Percentiles rank a stretch among this genome's conserved stretches.
phyloP scores from a whole-genome alignment of 495 filamentous ascomycete genomes.

The Penicillium alfredii region DNA sequence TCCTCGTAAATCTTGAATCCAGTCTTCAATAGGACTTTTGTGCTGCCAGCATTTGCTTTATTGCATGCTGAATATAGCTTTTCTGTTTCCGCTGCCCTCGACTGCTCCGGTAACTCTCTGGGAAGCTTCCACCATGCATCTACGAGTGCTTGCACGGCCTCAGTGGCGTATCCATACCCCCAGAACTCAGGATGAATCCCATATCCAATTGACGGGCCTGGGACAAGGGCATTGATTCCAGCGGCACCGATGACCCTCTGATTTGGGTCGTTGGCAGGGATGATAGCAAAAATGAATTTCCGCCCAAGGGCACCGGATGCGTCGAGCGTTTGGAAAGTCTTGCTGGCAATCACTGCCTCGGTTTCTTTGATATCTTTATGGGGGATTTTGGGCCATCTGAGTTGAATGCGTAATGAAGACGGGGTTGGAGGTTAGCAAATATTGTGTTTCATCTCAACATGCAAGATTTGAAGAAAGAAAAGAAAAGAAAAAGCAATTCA shows the following conservation, averaged over 20 bases:
- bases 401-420: too few species aligned
- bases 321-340: slow-evolving; percentile 21
- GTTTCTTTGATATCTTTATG: slow-evolving; percentile 17
- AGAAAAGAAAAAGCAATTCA: background rate
- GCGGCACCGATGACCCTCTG: slow-evolving; percentile 18
- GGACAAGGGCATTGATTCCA: slow-evolving; percentile 20
- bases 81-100: background rate
- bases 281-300: slow-evolving; percentile 19
- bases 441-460: background rate
- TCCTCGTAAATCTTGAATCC: slow-evolving; percentile 15
- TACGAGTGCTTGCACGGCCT: slow-evolving; percentile 17
- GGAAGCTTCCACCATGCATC: slow-evolving; percentile 23
- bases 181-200: slow-evolving; percentile 22
- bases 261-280: slow-evolving; percentile 9
- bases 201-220: slow-evolving; percentile 25
- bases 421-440: background rate
- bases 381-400: slow-evolving; percentile 17
- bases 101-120: background rate
- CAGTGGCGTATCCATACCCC: slow-evolving; percentile 17
- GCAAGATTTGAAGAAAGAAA: background rate
- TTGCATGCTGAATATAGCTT: slow-evolving; percentile 20
- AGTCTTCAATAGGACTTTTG: slow-evolving; percentile 19
- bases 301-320: slow-evolving; percentile 18
- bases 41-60: slow-evolving; percentile 17
- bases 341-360: slow-evolving; percentile 12